Conservation (phyloP, 192 early-diverging fungal species). For the Backusella mclennaniae region DNA sequence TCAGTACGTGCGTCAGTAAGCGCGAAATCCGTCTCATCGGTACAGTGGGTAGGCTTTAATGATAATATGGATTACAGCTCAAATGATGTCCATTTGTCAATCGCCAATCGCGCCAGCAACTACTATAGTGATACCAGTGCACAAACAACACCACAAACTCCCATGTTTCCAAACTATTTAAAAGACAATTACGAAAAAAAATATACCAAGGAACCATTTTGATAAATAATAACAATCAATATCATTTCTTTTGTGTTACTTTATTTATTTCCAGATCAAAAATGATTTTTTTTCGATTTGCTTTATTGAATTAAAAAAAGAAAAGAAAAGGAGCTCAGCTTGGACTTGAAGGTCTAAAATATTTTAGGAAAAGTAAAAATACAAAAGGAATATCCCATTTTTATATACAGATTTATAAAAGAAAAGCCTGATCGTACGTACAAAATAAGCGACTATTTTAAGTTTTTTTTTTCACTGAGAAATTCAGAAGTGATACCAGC, state of each 20-base stretch:
- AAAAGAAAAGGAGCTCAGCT: not conserved
- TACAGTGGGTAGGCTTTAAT: constrained; percentile 21
- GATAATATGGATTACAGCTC: constrained; percentile 14
- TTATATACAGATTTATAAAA: not conserved
- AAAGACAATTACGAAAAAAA: not conserved
- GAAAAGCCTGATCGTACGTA: not conserved
- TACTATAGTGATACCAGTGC: not conserved
- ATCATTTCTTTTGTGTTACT: too few relatives aligned
- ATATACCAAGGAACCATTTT: not conserved
- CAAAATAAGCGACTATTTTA: too few relatives aligned
- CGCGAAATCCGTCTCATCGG: constrained; percentile 1
- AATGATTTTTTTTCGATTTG: not conserved
- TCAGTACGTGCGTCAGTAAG: not conserved
- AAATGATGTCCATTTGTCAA: not conserved
- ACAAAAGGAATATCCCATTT: not conserved
- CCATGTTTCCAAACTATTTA: constrained; percentile 1
- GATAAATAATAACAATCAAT: too few relatives aligned
- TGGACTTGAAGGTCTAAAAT: not conserved
- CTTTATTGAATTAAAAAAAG: not conserved
- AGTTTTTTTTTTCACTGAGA: not conserved
- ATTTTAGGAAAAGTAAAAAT: too few relatives aligned
- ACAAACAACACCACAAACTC: not conserved
- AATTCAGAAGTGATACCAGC: not conserved
- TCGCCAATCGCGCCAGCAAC: not conserved
- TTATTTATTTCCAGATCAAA: not conserved